phyloP scores from a whole-genome alignment of 108 stramenopile genomes.

The Parmales sp. region DNA sequence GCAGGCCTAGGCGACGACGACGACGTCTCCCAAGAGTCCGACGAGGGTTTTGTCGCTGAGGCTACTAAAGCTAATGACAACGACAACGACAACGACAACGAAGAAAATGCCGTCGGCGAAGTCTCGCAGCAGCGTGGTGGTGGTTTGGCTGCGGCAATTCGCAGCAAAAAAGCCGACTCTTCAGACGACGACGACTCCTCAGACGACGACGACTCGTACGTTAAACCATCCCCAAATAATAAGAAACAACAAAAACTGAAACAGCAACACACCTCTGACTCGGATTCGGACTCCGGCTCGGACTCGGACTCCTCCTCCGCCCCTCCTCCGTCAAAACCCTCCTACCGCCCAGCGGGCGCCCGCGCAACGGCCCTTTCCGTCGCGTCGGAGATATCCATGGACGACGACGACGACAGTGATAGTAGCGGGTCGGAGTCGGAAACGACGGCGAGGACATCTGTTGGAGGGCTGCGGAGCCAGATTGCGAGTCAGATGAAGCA shows the following conservation, averaged over 20 bases:
- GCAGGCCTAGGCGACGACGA: neutral
- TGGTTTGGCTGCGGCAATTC: too few species aligned
- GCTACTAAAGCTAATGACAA: neutral
- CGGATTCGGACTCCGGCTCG: slow-evolving; percentile 2
- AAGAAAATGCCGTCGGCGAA: neutral
- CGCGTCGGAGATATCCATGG: neutral
- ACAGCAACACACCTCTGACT: neutral
- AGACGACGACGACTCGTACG: neutral
- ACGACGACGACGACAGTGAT: neutral
- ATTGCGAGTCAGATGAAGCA: slow-evolving; percentile 1
- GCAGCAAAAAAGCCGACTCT: neutral
- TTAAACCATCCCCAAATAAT: too few species aligned
- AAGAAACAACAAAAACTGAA: too few species aligned
- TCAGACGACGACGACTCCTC: neutral
- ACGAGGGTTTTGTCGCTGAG: neutral
- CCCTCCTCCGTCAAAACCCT: too few species aligned
- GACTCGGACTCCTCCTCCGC: too few species aligned
- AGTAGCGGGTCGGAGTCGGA: neutral
- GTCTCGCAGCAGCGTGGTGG: too few species aligned
- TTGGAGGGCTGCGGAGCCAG: neutral
- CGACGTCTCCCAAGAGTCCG: neutral
- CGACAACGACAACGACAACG: neutral
- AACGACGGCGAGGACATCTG: too few species aligned
- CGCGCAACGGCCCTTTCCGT: neutral
- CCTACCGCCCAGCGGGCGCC: neutral